Conservation (phyloP, 169 alveolate genomes). For the Plasmodium knowlesi region DNA sequence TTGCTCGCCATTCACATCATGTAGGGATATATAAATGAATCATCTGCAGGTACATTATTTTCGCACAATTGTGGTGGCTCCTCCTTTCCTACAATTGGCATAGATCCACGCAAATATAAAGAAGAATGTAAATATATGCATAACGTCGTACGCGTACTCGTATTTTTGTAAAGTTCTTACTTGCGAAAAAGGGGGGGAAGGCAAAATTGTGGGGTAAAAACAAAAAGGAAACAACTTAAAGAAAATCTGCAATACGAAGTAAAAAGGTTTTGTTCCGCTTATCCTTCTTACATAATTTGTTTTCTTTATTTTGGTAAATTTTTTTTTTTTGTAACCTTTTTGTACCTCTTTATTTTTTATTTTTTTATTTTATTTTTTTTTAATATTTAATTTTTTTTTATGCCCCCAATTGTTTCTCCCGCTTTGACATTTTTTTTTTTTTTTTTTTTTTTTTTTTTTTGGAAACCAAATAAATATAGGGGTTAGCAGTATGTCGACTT, state of each 20-base stretch:
- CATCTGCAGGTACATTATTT: neutral
- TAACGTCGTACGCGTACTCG: neutral
- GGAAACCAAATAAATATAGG: neutral
- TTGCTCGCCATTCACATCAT: neutral
- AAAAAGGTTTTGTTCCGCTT: neutral
- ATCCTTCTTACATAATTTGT: neutral
- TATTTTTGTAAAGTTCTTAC: neutral
- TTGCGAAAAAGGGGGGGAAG: neutral
- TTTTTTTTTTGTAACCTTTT: neutral
- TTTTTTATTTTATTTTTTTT: too few relatives aligned
- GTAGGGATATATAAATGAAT: neutral
- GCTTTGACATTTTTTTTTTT: too few relatives aligned
- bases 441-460: too few relatives aligned
- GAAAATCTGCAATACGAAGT: neutral
- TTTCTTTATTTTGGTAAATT: neutral
- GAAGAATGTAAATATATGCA: neutral
- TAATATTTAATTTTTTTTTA: too few relatives aligned
- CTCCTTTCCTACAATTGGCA: neutral
- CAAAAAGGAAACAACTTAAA: neutral
- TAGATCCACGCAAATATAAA: neutral
- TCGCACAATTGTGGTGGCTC: neutral
- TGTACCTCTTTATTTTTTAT: neutral
- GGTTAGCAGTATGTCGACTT: neutral
- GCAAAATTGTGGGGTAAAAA: neutral
- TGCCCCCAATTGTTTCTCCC: neutral